Base-by-base conservation (phyloP, 305 asterid genomes). In the Striga hermonthica region DNA sequence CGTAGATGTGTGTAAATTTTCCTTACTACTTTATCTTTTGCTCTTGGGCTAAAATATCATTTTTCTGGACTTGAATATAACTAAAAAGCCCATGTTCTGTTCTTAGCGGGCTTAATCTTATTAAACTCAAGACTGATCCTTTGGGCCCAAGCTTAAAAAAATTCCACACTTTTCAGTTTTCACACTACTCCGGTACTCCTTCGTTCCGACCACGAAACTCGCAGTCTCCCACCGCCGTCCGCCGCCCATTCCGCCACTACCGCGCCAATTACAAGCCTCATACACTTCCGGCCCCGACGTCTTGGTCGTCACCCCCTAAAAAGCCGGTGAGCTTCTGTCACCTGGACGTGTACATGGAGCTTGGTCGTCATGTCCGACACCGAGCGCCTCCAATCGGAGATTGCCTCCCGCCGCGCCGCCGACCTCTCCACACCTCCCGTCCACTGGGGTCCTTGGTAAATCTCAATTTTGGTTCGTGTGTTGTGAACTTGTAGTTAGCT, bases 321-420 rank as follows among this genome's bases (percentile, higher is more conserved):
- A 90, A 86, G 72, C 90, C 92, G 31, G 83, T 75, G 60, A 81
- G 63, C 41, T 78, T 86, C 70, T 72, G 98, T 7, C 98, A 93
- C 78, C 90, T 93, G 97, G 95, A 86, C 69, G 92, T 90, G 5
- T 90, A 81, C 75, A 83, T 93, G 98, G 98, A 93, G 75, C 98
- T 90, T 90, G 64, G 96, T 97, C 9, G 85, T 88, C 38, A 84
- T 93, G 96, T 72, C 78, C 37, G 96, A 83, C 62, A 84, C 97
- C 7, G 89, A 84, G 45, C 86, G 84, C 71, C 78, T 85, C 54
- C 95, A 82, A 67, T 70, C 90, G 7, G 97, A 93, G 73, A 93
- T 93, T 86, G 86, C 96, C 49, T 75, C 91, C 39, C 91, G 97
- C 76, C 79, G 88, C 55, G 80, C 87, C 57, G 74, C 82, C 61